A percentile compares a stretch with the other conserved stretches of the same genome.
phyloP scores from a whole-genome alignment of 2,329 filamentous ascomycete genomes.

The Microascus cirrosus region DNA sequence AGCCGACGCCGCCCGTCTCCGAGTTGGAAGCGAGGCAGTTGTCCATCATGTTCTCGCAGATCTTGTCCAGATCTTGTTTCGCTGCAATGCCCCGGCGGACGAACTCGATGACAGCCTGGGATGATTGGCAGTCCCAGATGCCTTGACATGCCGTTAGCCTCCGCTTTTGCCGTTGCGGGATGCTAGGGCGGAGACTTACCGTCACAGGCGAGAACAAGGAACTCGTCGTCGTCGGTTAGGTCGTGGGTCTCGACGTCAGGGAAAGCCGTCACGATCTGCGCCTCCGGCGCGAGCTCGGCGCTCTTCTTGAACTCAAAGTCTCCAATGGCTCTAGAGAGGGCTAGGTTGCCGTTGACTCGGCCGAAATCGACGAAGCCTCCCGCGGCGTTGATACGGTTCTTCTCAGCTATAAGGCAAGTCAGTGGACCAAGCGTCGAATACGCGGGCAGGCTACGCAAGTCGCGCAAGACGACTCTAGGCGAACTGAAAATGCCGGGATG shows the following conservation, averaged over 20 bases:
- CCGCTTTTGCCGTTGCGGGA: constrained; percentile 6
- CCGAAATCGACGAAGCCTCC: constrained; percentile 98
- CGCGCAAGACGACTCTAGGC: too few species aligned
- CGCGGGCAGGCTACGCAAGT: not conserved
- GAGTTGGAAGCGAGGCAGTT: constrained; percentile 97
- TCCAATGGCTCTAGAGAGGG: constrained; percentile 90
- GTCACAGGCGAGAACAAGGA: constrained; percentile 85
- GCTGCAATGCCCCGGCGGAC: constrained; percentile 91
- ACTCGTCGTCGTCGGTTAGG: constrained; percentile 86
- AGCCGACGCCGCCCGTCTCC: constrained; percentile 93
- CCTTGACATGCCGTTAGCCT: constrained; percentile 39
- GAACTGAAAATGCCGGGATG: not conserved
- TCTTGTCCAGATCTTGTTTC: constrained; percentile 87
- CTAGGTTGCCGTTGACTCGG: constrained; percentile 94
- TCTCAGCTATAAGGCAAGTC: constrained; percentile 58
- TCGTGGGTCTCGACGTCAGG: constrained; percentile 91
- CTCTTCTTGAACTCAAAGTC: constrained; percentile 99
- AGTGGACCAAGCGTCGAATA: not conserved
- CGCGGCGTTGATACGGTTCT: constrained; percentile 87
- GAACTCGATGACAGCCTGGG: constrained; percentile 93
- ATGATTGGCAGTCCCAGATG: constrained; percentile 99
- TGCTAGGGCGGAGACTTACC: constrained; percentile 44
- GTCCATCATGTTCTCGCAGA: constrained; percentile 99
- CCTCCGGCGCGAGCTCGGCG: constrained; percentile 90
- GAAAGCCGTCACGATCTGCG: constrained; percentile 95